Evolutionary conservation across 2,329 filamentous ascomycete species (phyloP).

Genomic region (Aspergillus sp.): DNA sequence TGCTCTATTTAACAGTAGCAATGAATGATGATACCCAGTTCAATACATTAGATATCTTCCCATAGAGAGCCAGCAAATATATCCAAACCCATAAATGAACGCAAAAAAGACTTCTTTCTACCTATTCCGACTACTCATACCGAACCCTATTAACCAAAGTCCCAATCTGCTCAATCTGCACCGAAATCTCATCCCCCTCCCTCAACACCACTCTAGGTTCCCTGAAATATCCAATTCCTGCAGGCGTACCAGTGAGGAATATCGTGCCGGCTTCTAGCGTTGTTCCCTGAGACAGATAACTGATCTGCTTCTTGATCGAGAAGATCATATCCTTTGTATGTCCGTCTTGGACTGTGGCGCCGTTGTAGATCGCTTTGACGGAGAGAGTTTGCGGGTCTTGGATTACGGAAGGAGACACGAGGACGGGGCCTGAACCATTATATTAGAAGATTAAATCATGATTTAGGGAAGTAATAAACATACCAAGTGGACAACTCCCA

Average conservation of each 20-base stretch:
- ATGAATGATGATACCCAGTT: no score
- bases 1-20: no score
- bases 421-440: slow-evolving; percentile 14
- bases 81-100: no score
- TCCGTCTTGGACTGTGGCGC: slow-evolving; percentile 35
- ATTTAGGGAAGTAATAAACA: background rate
- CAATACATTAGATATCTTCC: no score
- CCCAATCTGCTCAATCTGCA: slow-evolving; percentile 25
- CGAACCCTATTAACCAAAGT: slow-evolving; percentile 26
- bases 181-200: slow-evolving; percentile 24
- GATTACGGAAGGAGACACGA: slow-evolving; percentile 23
- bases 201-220: slow-evolving; percentile 19
- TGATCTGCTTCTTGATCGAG: slow-evolving; percentile 31
- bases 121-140: slow-evolving; percentile 11
- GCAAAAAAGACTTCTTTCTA: no score
- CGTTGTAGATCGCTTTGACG: slow-evolving; percentile 38
- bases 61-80: no score
- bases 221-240: slow-evolving; percentile 29
- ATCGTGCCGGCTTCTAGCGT: slow-evolving; percentile 20
- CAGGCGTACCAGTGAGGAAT: slow-evolving; percentile 21
- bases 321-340: slow-evolving; percentile 39
- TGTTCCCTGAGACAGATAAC: slow-evolving; percentile 34
- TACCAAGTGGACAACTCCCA: slow-evolving; percentile 20
- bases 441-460: background rate
- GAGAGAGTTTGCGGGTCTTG: slow-evolving; percentile 20